phyloP scores from a whole-genome alignment of 2,329 filamentous ascomycete species.

The Ceratocystis variospora region DNA sequence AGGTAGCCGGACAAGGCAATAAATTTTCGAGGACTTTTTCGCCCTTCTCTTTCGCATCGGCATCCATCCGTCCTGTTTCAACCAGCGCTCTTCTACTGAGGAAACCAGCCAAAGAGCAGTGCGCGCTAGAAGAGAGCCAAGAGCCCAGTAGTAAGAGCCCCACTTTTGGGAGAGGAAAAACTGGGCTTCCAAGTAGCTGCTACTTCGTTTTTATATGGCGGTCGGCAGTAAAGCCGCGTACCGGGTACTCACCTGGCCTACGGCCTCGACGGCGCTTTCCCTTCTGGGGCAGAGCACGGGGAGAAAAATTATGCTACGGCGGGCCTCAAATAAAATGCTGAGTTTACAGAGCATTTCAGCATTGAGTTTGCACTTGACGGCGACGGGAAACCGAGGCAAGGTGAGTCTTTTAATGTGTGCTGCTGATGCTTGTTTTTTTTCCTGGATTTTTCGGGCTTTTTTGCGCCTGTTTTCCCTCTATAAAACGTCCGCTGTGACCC shows the following conservation, averaged over 20 bases:
- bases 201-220: not conserved
- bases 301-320: conserved; percentile 4
- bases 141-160: not conserved
- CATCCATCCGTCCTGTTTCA: not conserved
- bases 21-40: not conserved
- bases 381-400: not conserved
- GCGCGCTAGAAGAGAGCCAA: not conserved
- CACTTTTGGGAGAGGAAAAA: not conserved
- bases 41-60: not conserved
- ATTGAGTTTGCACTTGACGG: not conserved
- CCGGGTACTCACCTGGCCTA: not conserved
- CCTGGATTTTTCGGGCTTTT: not conserved
- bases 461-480: not conserved
- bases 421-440: not conserved
- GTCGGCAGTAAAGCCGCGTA: not conserved
- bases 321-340: not conserved
- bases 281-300: conserved; percentile 1
- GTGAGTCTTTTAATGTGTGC: not conserved
- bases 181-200: not conserved
- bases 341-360: not conserved
- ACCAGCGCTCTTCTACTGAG: not conserved
- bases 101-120: not conserved
- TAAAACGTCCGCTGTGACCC: not conserved
- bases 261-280: not conserved
- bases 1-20: not conserved